These are phyloP conservation scores for Aspergillus hiratsukae DNA, from an alignment of 2,329 filamentous ascomycete genomes.

Conservation along the genomic window DNA sequence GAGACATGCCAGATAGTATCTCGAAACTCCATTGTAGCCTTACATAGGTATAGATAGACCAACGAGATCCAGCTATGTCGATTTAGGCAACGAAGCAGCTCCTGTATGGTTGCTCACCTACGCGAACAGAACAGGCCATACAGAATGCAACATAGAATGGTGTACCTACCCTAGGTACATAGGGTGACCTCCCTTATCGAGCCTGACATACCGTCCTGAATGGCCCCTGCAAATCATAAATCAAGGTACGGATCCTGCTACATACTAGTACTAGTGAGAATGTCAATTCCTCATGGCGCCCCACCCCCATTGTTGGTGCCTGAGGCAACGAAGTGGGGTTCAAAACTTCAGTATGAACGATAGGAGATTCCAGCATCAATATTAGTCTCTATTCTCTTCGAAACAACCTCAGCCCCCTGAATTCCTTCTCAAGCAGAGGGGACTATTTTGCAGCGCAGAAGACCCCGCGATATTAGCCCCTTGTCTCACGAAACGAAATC, in stretches of 20 bases:
- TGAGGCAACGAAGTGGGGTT: slow-evolving; percentile 18
- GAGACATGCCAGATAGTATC: neutral
- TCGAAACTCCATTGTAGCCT: neutral
- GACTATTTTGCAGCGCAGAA: neutral
- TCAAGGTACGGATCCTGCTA: neutral
- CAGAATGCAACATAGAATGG: too few relatives aligned
- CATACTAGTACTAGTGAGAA: neutral
- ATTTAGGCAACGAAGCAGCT: too few relatives aligned
- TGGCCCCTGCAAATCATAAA: too few relatives aligned
- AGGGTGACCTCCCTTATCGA: neutral
- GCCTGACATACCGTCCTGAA: too few relatives aligned
- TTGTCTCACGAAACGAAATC: neutral
- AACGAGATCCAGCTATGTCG: neutral
- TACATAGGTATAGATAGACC: neutral
- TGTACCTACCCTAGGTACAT: neutral
- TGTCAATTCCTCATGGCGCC: slow-evolving; percentile 7
- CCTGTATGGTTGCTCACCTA: neutral
- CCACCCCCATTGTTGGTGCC: slow-evolving; percentile 13
- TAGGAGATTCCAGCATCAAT: neutral
- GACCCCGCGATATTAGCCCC: neutral
- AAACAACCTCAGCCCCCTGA: neutral
- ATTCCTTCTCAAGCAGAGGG: neutral
- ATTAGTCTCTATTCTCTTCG: neutral
- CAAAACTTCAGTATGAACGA: slow-evolving; percentile 9
- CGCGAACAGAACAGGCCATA: neutral